Evolutionary conservation across 495 filamentous ascomycete genomes (phyloP).

Genomic region (Aspergillus sclerotioniger): DNA sequence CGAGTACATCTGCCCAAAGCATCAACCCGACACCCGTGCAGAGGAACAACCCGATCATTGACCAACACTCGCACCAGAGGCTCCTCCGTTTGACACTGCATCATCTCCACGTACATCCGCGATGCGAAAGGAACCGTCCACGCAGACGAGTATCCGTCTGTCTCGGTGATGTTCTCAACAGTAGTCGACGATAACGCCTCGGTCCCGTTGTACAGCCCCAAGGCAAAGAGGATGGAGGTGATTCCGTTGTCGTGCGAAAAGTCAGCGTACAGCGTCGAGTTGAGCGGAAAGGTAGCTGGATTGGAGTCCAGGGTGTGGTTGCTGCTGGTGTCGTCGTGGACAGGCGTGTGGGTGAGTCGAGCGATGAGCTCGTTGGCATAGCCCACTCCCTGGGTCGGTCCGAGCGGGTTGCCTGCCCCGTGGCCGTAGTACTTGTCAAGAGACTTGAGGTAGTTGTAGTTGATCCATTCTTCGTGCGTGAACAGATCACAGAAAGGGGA

Average conservation of each 20-base stretch:
- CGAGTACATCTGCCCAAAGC: slow-evolving; percentile 63
- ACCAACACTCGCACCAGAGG: slow-evolving; percentile 74
- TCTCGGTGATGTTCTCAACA: slow-evolving; percentile 38
- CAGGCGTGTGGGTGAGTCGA: slow-evolving; percentile 63
- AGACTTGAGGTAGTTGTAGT: slow-evolving; percentile 74
- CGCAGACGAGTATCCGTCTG: slow-evolving; percentile 61
- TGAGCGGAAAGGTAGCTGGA: slow-evolving; percentile 64
- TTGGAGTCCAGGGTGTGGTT: slow-evolving; percentile 69
- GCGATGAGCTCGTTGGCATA: slow-evolving; percentile 83
- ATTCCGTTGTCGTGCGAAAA: slow-evolving; percentile 89
- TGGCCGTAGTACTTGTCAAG: slow-evolving; percentile 80
- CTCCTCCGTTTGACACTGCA: slow-evolving; percentile 57
- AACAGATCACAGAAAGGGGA: slow-evolving; percentile 75
- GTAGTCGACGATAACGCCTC: slow-evolving; percentile 46
- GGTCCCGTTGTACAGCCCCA: slow-evolving; percentile 70
- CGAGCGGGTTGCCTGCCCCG: slow-evolving; percentile 70
- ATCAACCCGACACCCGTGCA: slow-evolving; percentile 68
- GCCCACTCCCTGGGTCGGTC: slow-evolving; percentile 77
- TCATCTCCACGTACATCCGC: slow-evolving; percentile 79
- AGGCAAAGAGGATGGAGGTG: slow-evolving; percentile 65
- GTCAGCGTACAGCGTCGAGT: slow-evolving; percentile 68
- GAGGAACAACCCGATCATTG: slow-evolving; percentile 74
- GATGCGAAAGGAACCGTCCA: slow-evolving; percentile 81
- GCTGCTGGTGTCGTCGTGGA: slow-evolving; percentile 66
- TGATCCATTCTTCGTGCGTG: slow-evolving; percentile 62